phyloP scores from a whole-genome alignment of 2,329 filamentous ascomycete species.

The Akanthomyces lecanii region DNA sequence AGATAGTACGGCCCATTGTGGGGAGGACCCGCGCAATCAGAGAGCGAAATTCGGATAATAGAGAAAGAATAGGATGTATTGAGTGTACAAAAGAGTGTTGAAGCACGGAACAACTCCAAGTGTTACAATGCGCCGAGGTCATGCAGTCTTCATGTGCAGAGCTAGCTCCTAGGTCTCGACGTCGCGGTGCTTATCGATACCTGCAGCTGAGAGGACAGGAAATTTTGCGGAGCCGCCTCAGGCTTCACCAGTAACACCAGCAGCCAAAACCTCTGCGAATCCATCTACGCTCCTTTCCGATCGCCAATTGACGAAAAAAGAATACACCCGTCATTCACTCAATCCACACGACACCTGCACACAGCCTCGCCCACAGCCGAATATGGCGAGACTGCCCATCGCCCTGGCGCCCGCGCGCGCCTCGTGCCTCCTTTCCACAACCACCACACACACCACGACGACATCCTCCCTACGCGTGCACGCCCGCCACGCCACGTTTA shows the following conservation, averaged over 20 bases:
- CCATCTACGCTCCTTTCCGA: not conserved
- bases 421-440: constrained; percentile 25
- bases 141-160: constrained; percentile 3
- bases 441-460: constrained; percentile 21
- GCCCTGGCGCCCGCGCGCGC: constrained; percentile 29
- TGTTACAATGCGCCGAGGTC: constrained; percentile 12
- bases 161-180: not conserved
- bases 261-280: not conserved
- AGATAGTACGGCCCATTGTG: constrained; percentile 7
- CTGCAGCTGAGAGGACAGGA: not conserved
- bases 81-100: not conserved
- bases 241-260: constrained; percentile 2
- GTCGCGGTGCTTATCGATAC: constrained; percentile 12
- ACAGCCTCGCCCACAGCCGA: not conserved
- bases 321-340: not conserved
- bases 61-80: not conserved
- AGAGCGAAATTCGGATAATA: not conserved
- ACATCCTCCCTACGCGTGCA: constrained; percentile 42
- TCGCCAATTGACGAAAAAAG: not conserved
- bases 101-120: not conserved
- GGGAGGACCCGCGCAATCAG: not conserved
- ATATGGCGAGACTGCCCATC: constrained; percentile 29
- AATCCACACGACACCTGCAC: not conserved
- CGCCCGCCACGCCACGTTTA: constrained; percentile 76
- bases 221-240: constrained; percentile 17